Evolutionary conservation across 352 stramenopile species (phyloP), one percentile per base, ranked within the genome.

Genomic region (Globisporangium camurandrum): DNA sequence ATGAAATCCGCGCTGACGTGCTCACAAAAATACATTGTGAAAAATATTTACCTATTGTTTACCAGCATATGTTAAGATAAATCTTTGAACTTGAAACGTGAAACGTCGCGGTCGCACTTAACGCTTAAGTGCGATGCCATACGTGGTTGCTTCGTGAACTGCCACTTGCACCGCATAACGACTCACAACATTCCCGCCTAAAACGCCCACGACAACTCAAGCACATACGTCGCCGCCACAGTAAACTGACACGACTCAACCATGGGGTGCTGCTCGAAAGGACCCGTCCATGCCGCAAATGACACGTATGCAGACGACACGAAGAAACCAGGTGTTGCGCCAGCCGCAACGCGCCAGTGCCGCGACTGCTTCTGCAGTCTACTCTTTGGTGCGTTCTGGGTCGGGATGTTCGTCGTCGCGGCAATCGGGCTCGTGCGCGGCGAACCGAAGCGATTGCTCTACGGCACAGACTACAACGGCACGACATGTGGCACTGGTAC

Each of bases 251-350:
- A 1, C 2, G 11, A 51, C 16, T 9, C n/a, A 44, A 19, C 19
- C 1, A 88, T 91, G 80, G 76, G 76, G 5, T 88, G 80, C 59
- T 88, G 74, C 61, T 75, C 61, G 37, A 86, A 69, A 45, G 64
- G 80, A 41, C 46, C 74, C 10, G 75, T 86, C 10, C 51, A 53
- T 0, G 61, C 69, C 26, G 66, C 62, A 8, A n/a, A n/a, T n/a
- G 64, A 49, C 0, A 59, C 58, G 22, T 47, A 56, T 39, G 42
- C 56, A 3, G 50, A 55, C 17, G 51, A 51, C 22, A 62, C n/a
- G n/a, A n/a, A 54, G 10, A 68, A 64, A 26, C 46, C 56, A 9
- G 73, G 72, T 9, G 76, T 88, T n/a, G 63, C 68, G 3, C 80
- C 80, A 8, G 72, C 74, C 0, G 66, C 33, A 1, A 64, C 62